A percentile compares a stretch with the other conserved stretches of the same genome.
Conservation (phyloP, 176 grass and related monocot species). For the Carex kokanica region DNA sequence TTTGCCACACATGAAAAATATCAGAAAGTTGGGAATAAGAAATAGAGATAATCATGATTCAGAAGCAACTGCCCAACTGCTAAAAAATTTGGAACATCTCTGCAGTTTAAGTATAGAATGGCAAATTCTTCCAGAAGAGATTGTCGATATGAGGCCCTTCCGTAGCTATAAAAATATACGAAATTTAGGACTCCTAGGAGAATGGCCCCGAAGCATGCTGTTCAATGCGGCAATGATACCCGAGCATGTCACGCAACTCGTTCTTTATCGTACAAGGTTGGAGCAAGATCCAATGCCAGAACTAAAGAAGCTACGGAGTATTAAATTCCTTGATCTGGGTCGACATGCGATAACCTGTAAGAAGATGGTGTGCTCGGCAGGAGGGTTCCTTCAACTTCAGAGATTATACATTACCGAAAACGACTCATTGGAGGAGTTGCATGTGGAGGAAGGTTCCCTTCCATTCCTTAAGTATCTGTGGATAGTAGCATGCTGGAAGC, state of each 20-base stretch:
- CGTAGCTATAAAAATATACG: neutral
- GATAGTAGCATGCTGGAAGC: constrained; percentile 5
- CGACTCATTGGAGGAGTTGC: neutral
- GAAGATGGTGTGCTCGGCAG: neutral
- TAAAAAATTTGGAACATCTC: neutral
- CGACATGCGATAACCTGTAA: constrained; percentile 6
- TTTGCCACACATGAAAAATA: neutral
- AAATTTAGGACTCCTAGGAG: neutral
- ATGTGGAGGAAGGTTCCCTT: neutral
- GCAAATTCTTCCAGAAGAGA: neutral
- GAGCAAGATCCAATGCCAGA: constrained; percentile 22
- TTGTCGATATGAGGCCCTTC: neutral
- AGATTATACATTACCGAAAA: neutral
- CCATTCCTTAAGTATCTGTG: neutral
- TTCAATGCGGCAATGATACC: constrained; percentile 3
- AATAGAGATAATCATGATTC: neutral
- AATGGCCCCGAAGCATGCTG: neutral
- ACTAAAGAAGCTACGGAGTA: neutral
- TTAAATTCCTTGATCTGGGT: neutral
- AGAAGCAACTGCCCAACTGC: neutral
- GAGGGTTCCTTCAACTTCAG: constrained; percentile 9
- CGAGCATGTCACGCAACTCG: neutral
- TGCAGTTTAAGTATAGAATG: neutral
- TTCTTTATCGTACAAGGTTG: neutral
- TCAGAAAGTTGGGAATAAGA: constrained; percentile 6